Percentiles rank a stretch among this genome's conserved stretches.
Evolutionary conservation across 2,329 filamentous ascomycete species (phyloP).

Genomic region (Stachybotrys chartarum): DNA sequence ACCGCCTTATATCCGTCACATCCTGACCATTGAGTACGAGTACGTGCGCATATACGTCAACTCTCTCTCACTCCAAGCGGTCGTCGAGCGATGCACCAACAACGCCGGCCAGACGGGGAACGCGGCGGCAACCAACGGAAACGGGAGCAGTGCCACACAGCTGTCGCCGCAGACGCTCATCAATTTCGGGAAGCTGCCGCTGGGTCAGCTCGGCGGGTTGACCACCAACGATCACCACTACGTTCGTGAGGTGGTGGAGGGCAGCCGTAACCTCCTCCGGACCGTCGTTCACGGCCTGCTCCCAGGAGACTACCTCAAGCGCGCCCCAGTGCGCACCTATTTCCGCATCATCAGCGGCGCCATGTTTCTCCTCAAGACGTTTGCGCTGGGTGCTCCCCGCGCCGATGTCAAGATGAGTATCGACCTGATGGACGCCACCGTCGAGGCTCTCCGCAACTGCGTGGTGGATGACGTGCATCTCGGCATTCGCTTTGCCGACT

Average conservation of each 20-base stretch:
- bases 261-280: slow-evolving; percentile 67
- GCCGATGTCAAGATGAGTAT: slow-evolving; percentile 72
- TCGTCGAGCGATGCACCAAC: slow-evolving; percentile 85
- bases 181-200: slow-evolving; percentile 56
- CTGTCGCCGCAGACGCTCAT: slow-evolving; percentile 59
- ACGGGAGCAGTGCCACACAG: slow-evolving; percentile 23
- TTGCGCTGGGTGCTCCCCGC: slow-evolving; percentile 72
- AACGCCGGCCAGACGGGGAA: slow-evolving; percentile 49
- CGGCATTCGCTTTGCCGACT: slow-evolving; percentile 75
- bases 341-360: slow-evolving; percentile 81
- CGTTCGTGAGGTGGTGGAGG: slow-evolving; percentile 69
- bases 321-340: slow-evolving; percentile 76
- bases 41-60: slow-evolving; percentile 94
- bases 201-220: slow-evolving; percentile 57
- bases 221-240: slow-evolving; percentile 63
- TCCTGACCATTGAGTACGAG: slow-evolving; percentile 90
- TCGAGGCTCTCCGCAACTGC: slow-evolving; percentile 66
- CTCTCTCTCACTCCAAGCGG: slow-evolving; percentile 86
- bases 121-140: slow-evolving; percentile 26
- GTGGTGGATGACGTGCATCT: slow-evolving; percentile 82
- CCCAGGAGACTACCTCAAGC: slow-evolving; percentile 69
- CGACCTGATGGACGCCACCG: slow-evolving; percentile 65
- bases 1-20: slow-evolving; percentile 60
- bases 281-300: slow-evolving; percentile 72
- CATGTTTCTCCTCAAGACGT: slow-evolving; percentile 80